Evolutionary conservation across 2,329 filamentous ascomycete species (phyloP).

Genomic region (Botrytis tulipae): DNA sequence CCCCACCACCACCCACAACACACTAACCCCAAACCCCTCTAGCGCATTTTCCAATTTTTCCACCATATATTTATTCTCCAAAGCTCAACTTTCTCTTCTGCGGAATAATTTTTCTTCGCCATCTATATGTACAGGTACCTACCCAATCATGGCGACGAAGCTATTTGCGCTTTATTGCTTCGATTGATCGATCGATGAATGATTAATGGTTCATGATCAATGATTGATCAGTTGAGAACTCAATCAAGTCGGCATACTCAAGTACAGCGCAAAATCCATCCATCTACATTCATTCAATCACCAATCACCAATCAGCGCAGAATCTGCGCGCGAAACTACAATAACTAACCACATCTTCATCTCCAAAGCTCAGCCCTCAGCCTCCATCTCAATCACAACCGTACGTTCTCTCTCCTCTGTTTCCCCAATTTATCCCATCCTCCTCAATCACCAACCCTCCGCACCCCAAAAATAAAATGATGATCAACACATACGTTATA

Average conservation of each 20-base stretch:
- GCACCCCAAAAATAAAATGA: constrained; percentile 13
- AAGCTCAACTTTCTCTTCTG: background rate
- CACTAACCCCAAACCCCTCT: background rate
- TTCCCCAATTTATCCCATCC: background rate
- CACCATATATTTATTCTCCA: background rate
- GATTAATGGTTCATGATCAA: background rate
- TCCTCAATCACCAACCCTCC: too few species aligned
- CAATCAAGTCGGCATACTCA: too few species aligned
- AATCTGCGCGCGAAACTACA: background rate
- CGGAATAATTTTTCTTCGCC: background rate
- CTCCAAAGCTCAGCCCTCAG: background rate
- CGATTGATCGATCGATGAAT: background rate
- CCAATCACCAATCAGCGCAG: background rate
- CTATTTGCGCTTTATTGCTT: background rate
- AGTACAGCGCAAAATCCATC: too few species aligned
- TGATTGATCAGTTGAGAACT: too few species aligned
- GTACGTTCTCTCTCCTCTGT: background rate
- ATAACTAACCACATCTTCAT: background rate
- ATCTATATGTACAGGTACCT: background rate
- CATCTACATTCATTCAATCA: background rate
- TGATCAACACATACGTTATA: constrained; percentile 23
- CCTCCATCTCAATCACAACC: background rate
- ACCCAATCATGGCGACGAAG: background rate
- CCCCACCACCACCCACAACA: background rate
- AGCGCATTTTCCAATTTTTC: background rate